Evolutionary conservation across 2,329 filamentous ascomycete genomes (phyloP), one percentile per base, ranked within the genome.

Genomic region (Thielaviopsis ethacetica): DNA sequence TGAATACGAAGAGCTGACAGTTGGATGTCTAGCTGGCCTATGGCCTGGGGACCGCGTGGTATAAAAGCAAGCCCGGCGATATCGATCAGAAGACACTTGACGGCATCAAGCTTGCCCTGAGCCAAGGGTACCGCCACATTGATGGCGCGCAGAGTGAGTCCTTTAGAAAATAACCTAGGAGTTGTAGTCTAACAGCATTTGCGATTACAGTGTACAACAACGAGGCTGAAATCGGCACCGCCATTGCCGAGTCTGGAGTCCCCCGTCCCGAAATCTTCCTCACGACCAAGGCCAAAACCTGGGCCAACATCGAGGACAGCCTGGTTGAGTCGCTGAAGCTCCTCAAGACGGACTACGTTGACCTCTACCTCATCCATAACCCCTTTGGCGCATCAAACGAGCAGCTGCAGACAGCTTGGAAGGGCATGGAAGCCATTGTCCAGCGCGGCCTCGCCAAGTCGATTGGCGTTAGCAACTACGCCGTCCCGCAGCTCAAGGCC

Each of bases 271-370:
- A 74, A 3, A 68, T 76, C 54, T 72, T 77, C 68, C 71, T 80
- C 57, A 82, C 80, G n/a, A 76, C 75, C 62, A 84, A 84, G 70
- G 71, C 83, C 13, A 71, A 73, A 1, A 69, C 76, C 47, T 56
- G 22, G 27, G 24, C 26, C 41, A 70, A 78, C 60, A 73, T 80
- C 41, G 74, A 76, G 64, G 68, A 70, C 57, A 76, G 72, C 2
- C 66, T 80, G 19, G 69, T 78, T 62, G 70, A 71, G 64, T 75
- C 75, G 0, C 68, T 80, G 47, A 67, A 71, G 59, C 75, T 79
- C 59, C 69, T 81, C 12, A 71, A 74, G 47, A 74, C 73, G 0
- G 75, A 77, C 61, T 80, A 80, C 62, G 66, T 80, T 49, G 78
- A 80, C 61, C 67, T 79, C 1, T 79, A 76, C 64, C 68, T 79